Base-by-base conservation (phyloP, 441 rosid species). In the Pelargonium cotyledonis region DNA sequence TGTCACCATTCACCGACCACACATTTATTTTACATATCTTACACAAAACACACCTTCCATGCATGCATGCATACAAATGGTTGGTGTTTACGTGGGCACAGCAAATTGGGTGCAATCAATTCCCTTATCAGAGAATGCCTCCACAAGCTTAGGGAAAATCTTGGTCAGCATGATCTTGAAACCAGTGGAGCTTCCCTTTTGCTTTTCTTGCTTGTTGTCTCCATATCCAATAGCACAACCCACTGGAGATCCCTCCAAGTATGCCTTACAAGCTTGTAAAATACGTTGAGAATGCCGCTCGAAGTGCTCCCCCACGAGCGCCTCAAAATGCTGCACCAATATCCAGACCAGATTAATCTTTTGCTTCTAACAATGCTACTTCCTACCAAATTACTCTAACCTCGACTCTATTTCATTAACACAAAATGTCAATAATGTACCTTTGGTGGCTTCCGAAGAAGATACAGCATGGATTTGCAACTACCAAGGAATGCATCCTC, bases 91-190 rank as follows among this genome's bases (percentile, higher is more conserved):
- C n/a, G n/a, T n/a, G n/a, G n/a, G n/a, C n/a, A n/a, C n/a, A n/a
- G n/a, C n/a, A n/a, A n/a, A n/a, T 68, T 81, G 75, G 80, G 80
- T 72, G 84, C 91, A 85, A 71, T 86, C 81, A 15, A 86, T 82
- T 69, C 88, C 98, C 76, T 79, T 84, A 19, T 77, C 83, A 2
- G 87, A 80, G 85, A 94, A 88, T 46, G 95, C 89, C 66, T 85
- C 89, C 44, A 80, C 77, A 4, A 94, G 95, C 78, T 85, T 91
- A 40, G 92, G 88, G 63, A 74, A 86, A 71, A 94, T 84, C 87
- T 94, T 94, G 60, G 83, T 68, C 2, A 94, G 94, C 95, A 91
- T 94, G 79, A 94, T 86, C 83, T 88, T 89, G 89, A 94, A 94
- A 16, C 99, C 96, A 0, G 84, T 80, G n/a, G 97, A 89, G 74